phyloP scores from a whole-genome alignment of 352 stramenopile genomes.

The Pythium periplocum region DNA sequence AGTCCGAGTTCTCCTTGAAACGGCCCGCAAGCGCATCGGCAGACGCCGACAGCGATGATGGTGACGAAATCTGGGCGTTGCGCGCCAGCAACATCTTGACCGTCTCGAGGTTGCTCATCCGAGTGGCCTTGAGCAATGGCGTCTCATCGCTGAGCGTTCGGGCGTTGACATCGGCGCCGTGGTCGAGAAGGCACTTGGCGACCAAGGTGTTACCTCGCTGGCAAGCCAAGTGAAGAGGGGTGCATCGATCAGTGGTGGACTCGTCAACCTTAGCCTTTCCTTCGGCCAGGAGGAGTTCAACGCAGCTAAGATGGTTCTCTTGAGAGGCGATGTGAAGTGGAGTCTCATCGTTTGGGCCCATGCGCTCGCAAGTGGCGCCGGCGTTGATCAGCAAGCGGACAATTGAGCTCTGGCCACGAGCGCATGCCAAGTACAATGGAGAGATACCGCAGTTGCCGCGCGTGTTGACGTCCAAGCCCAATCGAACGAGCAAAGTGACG shows the following conservation, averaged over 20 bases:
- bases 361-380: constrained; percentile 40
- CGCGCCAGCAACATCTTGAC: constrained; percentile 64
- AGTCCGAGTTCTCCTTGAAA: not conserved
- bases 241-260: constrained; percentile 55
- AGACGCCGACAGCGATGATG: constrained; percentile 6
- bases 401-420: constrained; percentile 55
- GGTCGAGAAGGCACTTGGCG: constrained; percentile 53
- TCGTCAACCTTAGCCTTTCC: constrained; percentile 45
- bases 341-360: constrained; percentile 69
- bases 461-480: constrained; percentile 61
- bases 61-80: constrained; percentile 26
- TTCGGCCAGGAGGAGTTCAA: constrained; percentile 50
- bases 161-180: constrained; percentile 64
- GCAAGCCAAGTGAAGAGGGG: constrained; percentile 69
- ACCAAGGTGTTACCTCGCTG: constrained; percentile 74
- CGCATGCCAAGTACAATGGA: constrained; percentile 70
- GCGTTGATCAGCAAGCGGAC: constrained; percentile 55
- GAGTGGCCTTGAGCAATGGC: constrained; percentile 70
- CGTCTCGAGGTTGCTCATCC: constrained; percentile 76
- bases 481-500: constrained; percentile 48
- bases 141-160: constrained; percentile 61
- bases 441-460: constrained; percentile 60
- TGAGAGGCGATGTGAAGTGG: constrained; percentile 76
- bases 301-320: constrained; percentile 73
- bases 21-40: not conserved